Percentiles rank a stretch among this genome's conserved stretches.
phyloP scores from a whole-genome alignment of 371 early-diverging fungal genomes.

The Dinochytrium kinnereticum region DNA sequence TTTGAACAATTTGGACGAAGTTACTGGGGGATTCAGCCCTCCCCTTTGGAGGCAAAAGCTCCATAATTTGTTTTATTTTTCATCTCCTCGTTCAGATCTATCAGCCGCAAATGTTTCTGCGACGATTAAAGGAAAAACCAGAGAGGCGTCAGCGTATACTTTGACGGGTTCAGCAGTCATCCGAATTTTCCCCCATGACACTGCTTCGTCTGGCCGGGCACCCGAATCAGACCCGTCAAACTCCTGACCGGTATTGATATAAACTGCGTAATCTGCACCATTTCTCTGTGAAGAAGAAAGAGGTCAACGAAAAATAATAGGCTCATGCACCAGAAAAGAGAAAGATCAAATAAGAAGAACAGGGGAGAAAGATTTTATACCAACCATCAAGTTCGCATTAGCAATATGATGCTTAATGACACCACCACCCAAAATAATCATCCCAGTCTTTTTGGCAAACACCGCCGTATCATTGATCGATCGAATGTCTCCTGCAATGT shows the following conservation, averaged over 20 bases:
- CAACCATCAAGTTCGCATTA: constrained; percentile 98
- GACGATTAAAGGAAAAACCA: constrained; percentile 95
- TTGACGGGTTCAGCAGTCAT: constrained; percentile 89
- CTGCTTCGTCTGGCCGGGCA: constrained; percentile 98
- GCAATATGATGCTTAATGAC: constrained; percentile 99
- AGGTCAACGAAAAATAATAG: not conserved
- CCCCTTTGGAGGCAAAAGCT: too few relatives aligned
- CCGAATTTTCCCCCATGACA: constrained; percentile 99
- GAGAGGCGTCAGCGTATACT: constrained; percentile 94
- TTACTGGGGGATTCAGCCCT: too few relatives aligned
- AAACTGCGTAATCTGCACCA: constrained; percentile 98
- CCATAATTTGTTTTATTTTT: not conserved
- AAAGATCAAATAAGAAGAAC: too few relatives aligned
- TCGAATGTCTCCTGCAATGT: constrained; percentile 95
- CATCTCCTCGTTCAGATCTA: not conserved
- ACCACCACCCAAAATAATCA: constrained; percentile 99
- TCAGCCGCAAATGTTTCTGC: constrained; percentile 86
- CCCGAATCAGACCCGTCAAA: constrained; percentile 99
- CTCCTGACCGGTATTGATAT: constrained; percentile 98
- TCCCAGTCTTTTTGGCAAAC: constrained; percentile 94
- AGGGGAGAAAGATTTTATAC: too few relatives aligned
- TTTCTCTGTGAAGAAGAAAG: constrained; percentile 71
- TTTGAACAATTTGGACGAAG: too few relatives aligned
- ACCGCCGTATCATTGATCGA: constrained; percentile 94
- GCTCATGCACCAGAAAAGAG: not conserved